Evolutionary conservation across 139 green algal species (phyloP).

Genomic region (Chlamydomonas asymmetrica): DNA sequence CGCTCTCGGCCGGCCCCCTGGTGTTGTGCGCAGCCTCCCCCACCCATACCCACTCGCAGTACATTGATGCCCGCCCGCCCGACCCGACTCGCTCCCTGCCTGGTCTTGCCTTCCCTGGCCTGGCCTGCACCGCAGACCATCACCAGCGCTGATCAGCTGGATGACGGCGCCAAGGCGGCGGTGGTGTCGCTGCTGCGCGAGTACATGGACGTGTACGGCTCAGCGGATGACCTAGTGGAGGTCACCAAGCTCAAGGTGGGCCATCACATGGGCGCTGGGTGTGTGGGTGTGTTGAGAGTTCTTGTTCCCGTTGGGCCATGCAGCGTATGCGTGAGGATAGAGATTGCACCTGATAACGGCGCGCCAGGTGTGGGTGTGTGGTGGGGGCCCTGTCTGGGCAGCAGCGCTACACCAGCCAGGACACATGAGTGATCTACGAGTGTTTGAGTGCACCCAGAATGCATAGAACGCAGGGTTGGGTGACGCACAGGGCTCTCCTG

Average conservation of each 20-base stretch:
- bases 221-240: conserved; percentile 26
- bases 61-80: background rate
- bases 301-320: too few relatives aligned
- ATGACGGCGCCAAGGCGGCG: conserved; percentile 2
- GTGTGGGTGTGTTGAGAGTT: background rate
- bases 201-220: conserved; percentile 15
- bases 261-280: too few relatives aligned
- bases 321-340: background rate
- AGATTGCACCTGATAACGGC: too few relatives aligned
- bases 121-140: conserved; percentile 6
- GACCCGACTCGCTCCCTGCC: background rate
- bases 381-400: too few relatives aligned
- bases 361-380: too few relatives aligned
- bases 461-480: too few relatives aligned
- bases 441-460: too few relatives aligned
- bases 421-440: too few relatives aligned
- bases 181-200: background rate
- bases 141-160: conserved; percentile 1
- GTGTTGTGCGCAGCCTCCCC: background rate
- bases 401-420: too few relatives aligned
- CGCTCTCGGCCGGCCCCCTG: background rate
- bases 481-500: too few relatives aligned
- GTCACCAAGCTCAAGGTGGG: conserved; percentile 15
- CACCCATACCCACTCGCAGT: background rate
- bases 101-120: too few relatives aligned